Base-by-base conservation (phyloP, 2,329 filamentous ascomycete species). In the Aspergillus aculeatinus region DNA sequence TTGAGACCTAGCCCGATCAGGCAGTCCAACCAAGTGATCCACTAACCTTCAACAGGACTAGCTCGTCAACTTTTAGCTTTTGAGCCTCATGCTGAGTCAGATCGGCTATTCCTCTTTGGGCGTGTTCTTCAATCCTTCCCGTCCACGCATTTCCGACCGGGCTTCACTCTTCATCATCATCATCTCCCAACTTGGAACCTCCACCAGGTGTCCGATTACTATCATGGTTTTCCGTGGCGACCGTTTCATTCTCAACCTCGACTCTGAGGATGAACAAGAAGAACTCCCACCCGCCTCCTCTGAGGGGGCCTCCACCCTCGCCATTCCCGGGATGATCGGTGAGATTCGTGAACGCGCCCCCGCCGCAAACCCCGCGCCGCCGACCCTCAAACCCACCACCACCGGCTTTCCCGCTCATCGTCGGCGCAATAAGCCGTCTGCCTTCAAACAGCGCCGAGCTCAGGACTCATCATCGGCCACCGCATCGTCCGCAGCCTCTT, bases 401-500 rank as follows among this genome's bases (percentile, higher is more conserved):
- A 87, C 85, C 12, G 95, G 95, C 1, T 98, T 98, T 67, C 95
- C 95, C n/a, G 86, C 88, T 60, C 93, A 92, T 74, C 95, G 90
- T 75, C 92, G 90, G 73, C 87, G 93, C 65, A 83, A 81, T 58
- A 84, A 85, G 59, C 77, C 85, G 7, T 96, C 92, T 1, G 85
- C 89, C 1, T 96, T 96, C 80, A 96, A 92, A 73, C 87, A 91
- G 69, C 85, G 87, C 29, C 58, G 64, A 58, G 42, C 63, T 35
- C 21, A 69, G 21, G 65, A 61, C 1, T 51, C 60, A 48, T 58
- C 60, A 56, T 11, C 48, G n/a, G 65, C 61, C 1, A 51, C 60
- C 50, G 58, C 59, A 54, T 7, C 48, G 1, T 7, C 52, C 27
- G 9, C 48, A 25, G 5, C 66, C 58, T 21, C 56, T 59, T 23